Conservation (phyloP, 2,329 filamentous ascomycete species). For the Penicillium sp. region DNA sequence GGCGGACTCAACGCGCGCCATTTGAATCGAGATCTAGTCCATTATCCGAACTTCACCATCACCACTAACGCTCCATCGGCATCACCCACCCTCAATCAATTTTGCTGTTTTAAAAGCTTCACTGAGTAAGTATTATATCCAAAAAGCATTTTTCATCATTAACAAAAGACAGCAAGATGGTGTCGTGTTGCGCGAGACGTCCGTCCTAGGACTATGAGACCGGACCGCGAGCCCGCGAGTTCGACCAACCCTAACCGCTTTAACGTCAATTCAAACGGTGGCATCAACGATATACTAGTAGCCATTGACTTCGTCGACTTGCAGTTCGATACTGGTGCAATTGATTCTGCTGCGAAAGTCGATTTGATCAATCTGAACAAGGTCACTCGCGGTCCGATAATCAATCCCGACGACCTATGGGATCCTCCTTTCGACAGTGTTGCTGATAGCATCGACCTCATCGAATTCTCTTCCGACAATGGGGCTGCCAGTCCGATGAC, state of each 20-base stretch:
- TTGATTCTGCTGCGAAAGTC: background rate
- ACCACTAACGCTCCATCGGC: too few species aligned
- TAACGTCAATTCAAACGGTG: background rate
- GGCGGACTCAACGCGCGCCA: background rate
- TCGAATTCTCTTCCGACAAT: background rate
- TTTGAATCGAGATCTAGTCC: background rate
- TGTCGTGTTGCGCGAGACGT: background rate
- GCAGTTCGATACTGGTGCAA: too few species aligned
- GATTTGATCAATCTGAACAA: background rate
- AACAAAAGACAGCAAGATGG: background rate
- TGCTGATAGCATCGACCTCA: background rate
- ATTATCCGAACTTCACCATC: background rate
- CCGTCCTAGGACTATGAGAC: background rate
- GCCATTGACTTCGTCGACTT: background rate
- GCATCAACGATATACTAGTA: background rate
- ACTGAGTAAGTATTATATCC: too few species aligned
- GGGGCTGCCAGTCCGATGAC: background rate
- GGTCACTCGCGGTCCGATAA: too few species aligned
- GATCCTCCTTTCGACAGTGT: background rate
- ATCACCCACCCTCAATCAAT: background rate
- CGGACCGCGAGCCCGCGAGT: background rate
- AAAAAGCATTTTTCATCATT: background rate
- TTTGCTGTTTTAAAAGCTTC: background rate
- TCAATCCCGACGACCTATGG: background rate
- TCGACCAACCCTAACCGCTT: background rate